These are phyloP conservation scores for Phialocephala sp. DNA, from an alignment of 2,329 filamentous ascomycete species.

Conservation along the genomic window DNA sequence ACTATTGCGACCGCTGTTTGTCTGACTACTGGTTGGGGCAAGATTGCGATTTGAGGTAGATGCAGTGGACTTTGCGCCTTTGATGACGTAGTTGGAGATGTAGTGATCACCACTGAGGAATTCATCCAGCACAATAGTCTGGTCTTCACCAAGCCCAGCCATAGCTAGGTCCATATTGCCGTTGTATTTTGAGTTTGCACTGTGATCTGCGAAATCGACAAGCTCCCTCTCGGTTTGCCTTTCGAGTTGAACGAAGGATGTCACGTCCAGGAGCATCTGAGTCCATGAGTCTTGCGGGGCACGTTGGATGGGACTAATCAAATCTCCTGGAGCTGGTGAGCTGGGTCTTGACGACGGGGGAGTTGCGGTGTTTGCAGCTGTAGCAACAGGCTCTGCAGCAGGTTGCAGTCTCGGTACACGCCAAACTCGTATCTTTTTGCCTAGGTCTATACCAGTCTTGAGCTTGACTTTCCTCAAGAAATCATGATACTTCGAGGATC, in stretches of 20 bases:
- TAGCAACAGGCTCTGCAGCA: conserved; percentile 41
- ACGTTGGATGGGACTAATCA: conserved; percentile 20
- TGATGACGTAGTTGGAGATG: conserved; percentile 56
- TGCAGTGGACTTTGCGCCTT: conserved; percentile 29
- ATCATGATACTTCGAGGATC: conserved; percentile 70
- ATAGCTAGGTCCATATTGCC: conserved; percentile 70
- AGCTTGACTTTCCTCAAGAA: conserved; percentile 79
- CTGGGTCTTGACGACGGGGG: conserved; percentile 42
- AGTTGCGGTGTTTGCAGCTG: conserved; percentile 51
- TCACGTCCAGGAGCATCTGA: conserved; percentile 53
- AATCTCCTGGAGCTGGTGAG: conserved; percentile 31
- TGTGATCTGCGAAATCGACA: conserved; percentile 71
- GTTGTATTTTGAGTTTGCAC: conserved; percentile 77
- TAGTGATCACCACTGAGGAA: conserved; percentile 63
- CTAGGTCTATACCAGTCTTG: conserved; percentile 67
- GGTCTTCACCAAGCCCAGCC: conserved; percentile 72
- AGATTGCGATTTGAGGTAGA: conserved; percentile 28
- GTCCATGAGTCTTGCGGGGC: conserved; percentile 48
- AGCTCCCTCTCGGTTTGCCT: conserved; percentile 68
- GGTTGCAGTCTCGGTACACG: conserved; percentile 39
- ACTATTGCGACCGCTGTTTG: conserved; percentile 72
- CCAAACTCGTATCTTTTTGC: conserved; percentile 73
- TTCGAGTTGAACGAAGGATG: conserved; percentile 66
- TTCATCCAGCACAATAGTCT: conserved; percentile 85
- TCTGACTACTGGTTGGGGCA: conserved; percentile 45